phyloP scores from a whole-genome alignment of 352 stramenopile genomes.

The Globisporangium canariense region DNA sequence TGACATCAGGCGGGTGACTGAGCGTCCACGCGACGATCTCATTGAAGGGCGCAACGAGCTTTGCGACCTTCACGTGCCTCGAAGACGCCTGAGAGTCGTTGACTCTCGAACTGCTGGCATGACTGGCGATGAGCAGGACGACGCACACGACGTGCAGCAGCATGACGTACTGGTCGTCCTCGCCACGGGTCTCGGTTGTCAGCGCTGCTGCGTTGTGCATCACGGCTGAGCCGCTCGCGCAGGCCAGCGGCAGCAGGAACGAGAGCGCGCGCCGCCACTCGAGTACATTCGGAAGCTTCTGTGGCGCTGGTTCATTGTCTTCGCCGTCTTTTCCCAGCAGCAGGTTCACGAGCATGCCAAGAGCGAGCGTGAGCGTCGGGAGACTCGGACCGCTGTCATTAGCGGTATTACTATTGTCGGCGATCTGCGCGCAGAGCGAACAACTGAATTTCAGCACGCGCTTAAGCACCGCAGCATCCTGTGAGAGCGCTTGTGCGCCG shows the following conservation, averaged over 20 bases:
- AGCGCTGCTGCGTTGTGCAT: conserved; percentile 41
- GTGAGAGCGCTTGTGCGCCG: conserved; percentile 49
- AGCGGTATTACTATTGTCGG: conserved; percentile 32
- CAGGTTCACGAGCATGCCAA: conserved; percentile 79
- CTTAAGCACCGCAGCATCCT: conserved; percentile 56
- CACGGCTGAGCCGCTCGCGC: conserved; percentile 53
- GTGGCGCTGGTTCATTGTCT: conserved; percentile 8
- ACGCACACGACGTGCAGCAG: conserved; percentile 69
- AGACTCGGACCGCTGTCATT: conserved; percentile 31
- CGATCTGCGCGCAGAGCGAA: conserved; percentile 56
- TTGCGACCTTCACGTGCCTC: conserved; percentile 26
- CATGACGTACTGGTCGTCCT: conserved; percentile 81
- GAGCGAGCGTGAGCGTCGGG: conserved; percentile 66
- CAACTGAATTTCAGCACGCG: conserved; percentile 79
- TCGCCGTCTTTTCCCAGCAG: conserved; percentile 53
- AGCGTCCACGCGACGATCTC: conserved; percentile 51
- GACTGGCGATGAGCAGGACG: conserved; percentile 64
- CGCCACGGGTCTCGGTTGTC: conserved; percentile 43
- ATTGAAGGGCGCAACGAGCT: conserved; percentile 60
- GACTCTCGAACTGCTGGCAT: conserved; percentile 24
- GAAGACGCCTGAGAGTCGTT: background rate
- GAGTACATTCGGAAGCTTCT: conserved; percentile 40
- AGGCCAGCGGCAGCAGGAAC: conserved; percentile 74
- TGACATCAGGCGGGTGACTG: conserved; percentile 47
- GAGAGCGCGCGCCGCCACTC: conserved; percentile 73